A percentile compares a stretch with the other conserved stretches of the same genome.
phyloP scores from a whole-genome alignment of 2,329 filamentous ascomycete genomes.

The Hypoxylon sp. region DNA sequence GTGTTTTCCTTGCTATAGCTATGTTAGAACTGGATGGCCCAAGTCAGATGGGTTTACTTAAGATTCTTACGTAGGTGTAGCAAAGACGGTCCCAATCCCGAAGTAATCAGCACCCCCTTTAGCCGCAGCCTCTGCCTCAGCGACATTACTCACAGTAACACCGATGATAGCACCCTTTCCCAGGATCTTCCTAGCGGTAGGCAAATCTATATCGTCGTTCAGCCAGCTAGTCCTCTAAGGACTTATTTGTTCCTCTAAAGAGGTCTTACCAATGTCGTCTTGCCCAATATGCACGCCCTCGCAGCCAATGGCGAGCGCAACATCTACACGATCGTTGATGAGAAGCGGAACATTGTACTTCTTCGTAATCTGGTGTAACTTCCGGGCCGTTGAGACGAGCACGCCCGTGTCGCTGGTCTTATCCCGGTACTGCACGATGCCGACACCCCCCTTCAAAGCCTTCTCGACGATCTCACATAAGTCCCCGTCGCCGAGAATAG shows the following conservation, averaged over 20 bases:
- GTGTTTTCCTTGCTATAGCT: conserved; percentile 82
- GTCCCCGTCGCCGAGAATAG: conserved; percentile 80
- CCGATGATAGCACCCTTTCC: conserved; percentile 87
- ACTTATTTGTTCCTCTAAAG: not conserved
- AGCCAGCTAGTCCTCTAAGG: conserved; percentile 19
- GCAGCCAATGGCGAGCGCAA: conserved; percentile 86
- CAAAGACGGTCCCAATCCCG: conserved; percentile 90
- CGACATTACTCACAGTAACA: conserved; percentile 82
- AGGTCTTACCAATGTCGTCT: conserved; percentile 82
- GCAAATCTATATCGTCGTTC: conserved; percentile 63
- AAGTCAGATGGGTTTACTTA: not conserved
- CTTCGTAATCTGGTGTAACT: conserved; percentile 79
- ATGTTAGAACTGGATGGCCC: conserved; percentile 14
- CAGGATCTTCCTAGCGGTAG: conserved; percentile 78
- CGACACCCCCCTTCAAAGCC: conserved; percentile 84
- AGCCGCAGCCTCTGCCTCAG: conserved; percentile 81
- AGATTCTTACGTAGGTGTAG: conserved; percentile 79
- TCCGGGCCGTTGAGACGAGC: conserved; percentile 78
- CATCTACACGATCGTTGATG: conserved; percentile 94
- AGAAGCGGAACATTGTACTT: conserved; percentile 81
- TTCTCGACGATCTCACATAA: conserved; percentile 81
- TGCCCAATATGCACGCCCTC: conserved; percentile 97
- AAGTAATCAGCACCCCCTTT: conserved; percentile 88
- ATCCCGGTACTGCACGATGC: conserved; percentile 91
- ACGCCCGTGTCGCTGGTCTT: conserved; percentile 82